Evolutionary conservation across 768 basidiomycete genomes (phyloP).

Genomic region (Leccinum broughii): DNA sequence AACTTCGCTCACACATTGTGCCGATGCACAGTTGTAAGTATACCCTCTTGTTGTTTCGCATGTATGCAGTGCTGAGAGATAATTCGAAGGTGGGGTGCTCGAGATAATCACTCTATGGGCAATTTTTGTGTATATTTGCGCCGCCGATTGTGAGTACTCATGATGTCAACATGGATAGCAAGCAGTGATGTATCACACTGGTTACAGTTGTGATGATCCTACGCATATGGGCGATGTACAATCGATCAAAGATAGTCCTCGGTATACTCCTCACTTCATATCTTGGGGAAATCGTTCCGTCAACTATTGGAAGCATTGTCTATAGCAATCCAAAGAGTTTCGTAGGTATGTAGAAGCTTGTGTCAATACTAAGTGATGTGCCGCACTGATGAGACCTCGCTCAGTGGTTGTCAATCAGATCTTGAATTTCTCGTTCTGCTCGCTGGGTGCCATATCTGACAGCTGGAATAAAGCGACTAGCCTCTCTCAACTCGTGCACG

Average conservation of each 20-base stretch:
- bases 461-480: background rate
- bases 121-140: background rate
- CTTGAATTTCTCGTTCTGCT: background rate
- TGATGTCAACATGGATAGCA: background rate
- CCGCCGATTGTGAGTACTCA: background rate
- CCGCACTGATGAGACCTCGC: background rate
- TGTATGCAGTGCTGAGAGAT: background rate
- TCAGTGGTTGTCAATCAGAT: background rate
- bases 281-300: background rate
- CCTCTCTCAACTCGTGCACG: background rate
- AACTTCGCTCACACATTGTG: background rate
- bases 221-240: background rate
- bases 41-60: background rate
- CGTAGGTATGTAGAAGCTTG: background rate
- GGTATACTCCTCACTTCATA: background rate
- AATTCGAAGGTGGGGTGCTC: background rate
- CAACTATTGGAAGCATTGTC: background rate
- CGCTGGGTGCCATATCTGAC: background rate
- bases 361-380: too few species aligned
- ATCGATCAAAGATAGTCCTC: background rate
- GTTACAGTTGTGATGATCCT: background rate
- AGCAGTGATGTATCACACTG: background rate
- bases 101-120: background rate
- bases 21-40: background rate
- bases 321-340: background rate